Evolutionary conservation across 352 stramenopile species (phyloP).

Genomic region (Globisporangium lucens): DNA sequence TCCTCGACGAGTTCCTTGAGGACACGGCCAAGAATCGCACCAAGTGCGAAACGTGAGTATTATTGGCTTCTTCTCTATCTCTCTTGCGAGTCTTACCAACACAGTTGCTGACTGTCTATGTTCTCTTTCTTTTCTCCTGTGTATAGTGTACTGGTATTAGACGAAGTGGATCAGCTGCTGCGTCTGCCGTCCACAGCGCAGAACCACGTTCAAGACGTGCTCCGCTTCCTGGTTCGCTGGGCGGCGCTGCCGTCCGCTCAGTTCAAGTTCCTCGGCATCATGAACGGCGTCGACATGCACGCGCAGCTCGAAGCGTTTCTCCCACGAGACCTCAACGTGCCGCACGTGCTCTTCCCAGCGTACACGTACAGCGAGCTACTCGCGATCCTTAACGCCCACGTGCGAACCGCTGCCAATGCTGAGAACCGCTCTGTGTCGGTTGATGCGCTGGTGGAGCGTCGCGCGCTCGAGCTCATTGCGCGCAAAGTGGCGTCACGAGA

Average conservation of each 20-base stretch:
- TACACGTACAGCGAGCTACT: constrained; percentile 52
- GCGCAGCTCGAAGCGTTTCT: constrained; percentile 37
- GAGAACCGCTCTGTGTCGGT: not conserved
- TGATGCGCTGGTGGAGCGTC: constrained; percentile 31
- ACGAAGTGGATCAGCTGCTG: constrained; percentile 67
- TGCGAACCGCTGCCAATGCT: constrained; percentile 19
- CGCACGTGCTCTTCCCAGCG: constrained; percentile 53
- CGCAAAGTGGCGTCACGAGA: constrained; percentile 65
- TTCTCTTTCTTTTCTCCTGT: not conserved
- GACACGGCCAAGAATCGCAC: not conserved
- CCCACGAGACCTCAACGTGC: constrained; percentile 28
- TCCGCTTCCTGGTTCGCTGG: constrained; percentile 63
- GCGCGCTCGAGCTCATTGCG: constrained; percentile 60
- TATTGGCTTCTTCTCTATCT: not conserved
- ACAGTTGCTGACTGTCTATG: not conserved
- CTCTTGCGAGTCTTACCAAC: not conserved
- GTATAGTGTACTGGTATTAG: constrained; percentile 44
- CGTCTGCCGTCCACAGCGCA: constrained; percentile 40
- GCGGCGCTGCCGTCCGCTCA: constrained; percentile 28
- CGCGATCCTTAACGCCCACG: constrained; percentile 43
- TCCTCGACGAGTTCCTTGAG: constrained; percentile 47
- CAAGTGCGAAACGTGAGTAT: constrained; percentile 15
- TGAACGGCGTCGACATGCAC: constrained; percentile 80
- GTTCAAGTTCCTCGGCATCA: constrained; percentile 61
- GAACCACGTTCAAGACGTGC: constrained; percentile 41